Evolutionary conservation across 805 yeast genomes (phyloP).

Genomic region (Metschnikowia aberdeeniae): DNA sequence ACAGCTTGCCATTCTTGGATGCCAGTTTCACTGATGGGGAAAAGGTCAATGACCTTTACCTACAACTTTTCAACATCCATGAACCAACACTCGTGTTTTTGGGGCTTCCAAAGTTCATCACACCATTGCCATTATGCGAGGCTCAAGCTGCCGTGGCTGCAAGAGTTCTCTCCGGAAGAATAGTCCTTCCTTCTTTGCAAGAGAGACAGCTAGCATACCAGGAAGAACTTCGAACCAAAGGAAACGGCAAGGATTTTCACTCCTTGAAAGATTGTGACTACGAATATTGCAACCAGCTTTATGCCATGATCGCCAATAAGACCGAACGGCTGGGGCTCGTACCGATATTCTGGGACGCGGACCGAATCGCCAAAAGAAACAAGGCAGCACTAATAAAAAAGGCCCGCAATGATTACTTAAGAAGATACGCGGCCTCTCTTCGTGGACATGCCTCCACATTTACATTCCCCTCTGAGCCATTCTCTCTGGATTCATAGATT

Average conservation of each 20-base stretch:
- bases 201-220: slow-evolving; percentile 9
- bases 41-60: slow-evolving; percentile 12
- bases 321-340: slow-evolving; percentile 17
- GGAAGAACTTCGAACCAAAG: slow-evolving; percentile 11
- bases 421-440: slow-evolving; percentile 14
- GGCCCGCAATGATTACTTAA: slow-evolving; percentile 12
- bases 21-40: slow-evolving; percentile 14
- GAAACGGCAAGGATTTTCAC: slow-evolving; percentile 17
- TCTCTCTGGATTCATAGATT: neutral
- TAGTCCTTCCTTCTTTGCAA: slow-evolving; percentile 10
- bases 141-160: slow-evolving; percentile 19
- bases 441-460: slow-evolving; percentile 15
- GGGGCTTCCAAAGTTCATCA: slow-evolving; percentile 13
- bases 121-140: slow-evolving; percentile 18
- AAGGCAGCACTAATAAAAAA: slow-evolving; percentile 15
- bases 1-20: slow-evolving; percentile 16
- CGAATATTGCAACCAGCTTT: slow-evolving; percentile 19
- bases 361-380: slow-evolving; percentile 13
- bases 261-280: slow-evolving; percentile 18
- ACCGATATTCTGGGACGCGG: slow-evolving; percentile 20
- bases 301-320: slow-evolving; percentile 13
- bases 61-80: slow-evolving; percentile 14
- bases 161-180: slow-evolving; percentile 15
- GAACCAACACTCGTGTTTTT: slow-evolving; percentile 17
- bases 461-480: slow-evolving; percentile 9